phyloP scores from a whole-genome alignment of 306 rosid species.

The Albizia julibrissin region DNA sequence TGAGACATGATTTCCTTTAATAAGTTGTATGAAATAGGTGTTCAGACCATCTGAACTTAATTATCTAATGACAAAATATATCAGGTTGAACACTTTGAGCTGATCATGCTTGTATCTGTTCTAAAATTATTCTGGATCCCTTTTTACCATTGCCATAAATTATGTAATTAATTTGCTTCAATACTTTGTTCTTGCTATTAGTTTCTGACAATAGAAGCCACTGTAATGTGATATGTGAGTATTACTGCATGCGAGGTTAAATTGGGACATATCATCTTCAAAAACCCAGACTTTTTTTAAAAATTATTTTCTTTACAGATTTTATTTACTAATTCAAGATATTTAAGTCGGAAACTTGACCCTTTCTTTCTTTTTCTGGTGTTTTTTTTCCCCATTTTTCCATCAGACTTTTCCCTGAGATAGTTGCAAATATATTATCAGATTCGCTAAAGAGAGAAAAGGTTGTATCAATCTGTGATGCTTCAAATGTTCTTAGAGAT shows the following conservation, averaged over 20 bases:
- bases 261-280: not conserved
- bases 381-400: slow-evolving; percentile 19
- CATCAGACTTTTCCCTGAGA: slow-evolving; percentile 82
- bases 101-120: slow-evolving; percentile 4
- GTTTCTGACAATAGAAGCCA: not conserved
- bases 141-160: not conserved
- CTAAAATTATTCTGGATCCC: slow-evolving; percentile 7
- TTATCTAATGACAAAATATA: not conserved
- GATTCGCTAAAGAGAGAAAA: slow-evolving; percentile 73
- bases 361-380: not conserved
- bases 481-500: slow-evolving; percentile 87
- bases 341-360: not conserved
- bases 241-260: not conserved
- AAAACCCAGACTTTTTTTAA: slow-evolving; percentile 10
- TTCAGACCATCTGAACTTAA: not conserved
- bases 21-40: slow-evolving; percentile 18
- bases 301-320: not conserved
- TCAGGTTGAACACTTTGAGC: slow-evolving; percentile 23
- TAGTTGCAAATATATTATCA: slow-evolving; percentile 65
- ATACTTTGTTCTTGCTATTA: not conserved
- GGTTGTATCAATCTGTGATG: slow-evolving; percentile 69
- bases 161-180: not conserved
- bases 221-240: not conserved
- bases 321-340: not conserved
- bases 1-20: not conserved